A percentile compares a stretch with the other conserved stretches of the same genome.
These are phyloP conservation scores for Phytophthora hibernalis DNA, from an alignment of 352 stramenopile genomes.

Conservation along the genomic window DNA sequence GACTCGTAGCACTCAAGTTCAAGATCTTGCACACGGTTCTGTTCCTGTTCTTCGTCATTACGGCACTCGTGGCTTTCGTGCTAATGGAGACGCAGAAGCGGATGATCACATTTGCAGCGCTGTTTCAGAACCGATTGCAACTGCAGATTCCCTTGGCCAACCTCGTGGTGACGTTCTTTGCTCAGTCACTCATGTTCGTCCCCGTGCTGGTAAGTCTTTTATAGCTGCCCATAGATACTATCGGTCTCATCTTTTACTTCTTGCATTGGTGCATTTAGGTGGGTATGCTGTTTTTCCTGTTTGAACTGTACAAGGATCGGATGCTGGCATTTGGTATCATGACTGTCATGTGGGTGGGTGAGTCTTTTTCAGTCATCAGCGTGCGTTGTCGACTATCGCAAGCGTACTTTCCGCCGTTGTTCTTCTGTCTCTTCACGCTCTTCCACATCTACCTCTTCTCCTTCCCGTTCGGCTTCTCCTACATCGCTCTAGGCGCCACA, in stretches of 20 bases:
- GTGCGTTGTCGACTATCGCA: slow-evolving; percentile 74
- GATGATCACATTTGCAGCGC: slow-evolving; percentile 93
- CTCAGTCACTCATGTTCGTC: slow-evolving; percentile 94
- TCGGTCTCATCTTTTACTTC: neutral
- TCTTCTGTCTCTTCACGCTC: slow-evolving; percentile 95
- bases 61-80: slow-evolving; percentile 93
- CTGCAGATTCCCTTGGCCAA: slow-evolving; percentile 71
- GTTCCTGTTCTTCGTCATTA: slow-evolving; percentile 95
- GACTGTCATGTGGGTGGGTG: slow-evolving; percentile 87
- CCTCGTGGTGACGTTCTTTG: slow-evolving; percentile 89
- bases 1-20: slow-evolving; percentile 82
- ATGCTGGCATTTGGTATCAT: slow-evolving; percentile 92
- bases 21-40: slow-evolving; percentile 90
- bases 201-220: slow-evolving; percentile 84
- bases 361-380: slow-evolving; percentile 92
- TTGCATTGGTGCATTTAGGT: slow-evolving; percentile 46
- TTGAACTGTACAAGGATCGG: slow-evolving; percentile 95
- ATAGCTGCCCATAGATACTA: neutral
- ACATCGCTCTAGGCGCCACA: slow-evolving; percentile 75
- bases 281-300: slow-evolving; percentile 96
- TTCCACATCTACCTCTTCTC: slow-evolving; percentile 97
- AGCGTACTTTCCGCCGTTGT: slow-evolving; percentile 89
- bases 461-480: slow-evolving; percentile 94
- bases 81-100: slow-evolving; percentile 93
- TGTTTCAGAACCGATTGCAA: slow-evolving; percentile 88